Evolutionary conservation across 352 stramenopile species (phyloP), one percentile per base, ranked within the genome.

Genomic region (Achlya hypogyna): DNA sequence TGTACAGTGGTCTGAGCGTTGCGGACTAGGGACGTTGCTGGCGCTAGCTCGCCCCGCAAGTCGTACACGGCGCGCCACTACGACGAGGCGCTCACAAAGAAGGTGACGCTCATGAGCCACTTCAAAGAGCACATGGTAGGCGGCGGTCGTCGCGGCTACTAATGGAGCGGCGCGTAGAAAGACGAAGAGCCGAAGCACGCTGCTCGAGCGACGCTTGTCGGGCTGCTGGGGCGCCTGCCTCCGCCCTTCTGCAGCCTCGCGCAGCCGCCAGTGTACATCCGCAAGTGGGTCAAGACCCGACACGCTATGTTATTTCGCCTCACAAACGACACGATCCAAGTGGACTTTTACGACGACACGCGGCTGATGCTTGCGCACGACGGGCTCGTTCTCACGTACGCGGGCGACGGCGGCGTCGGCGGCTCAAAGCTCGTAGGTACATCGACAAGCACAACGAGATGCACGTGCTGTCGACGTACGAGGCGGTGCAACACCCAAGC

Each of bases 251-350:
- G 45, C 29, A 28, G 49, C 27, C 14, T 54, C 49, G 49, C 29
- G 20, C 63, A 74, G 18, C 71, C 72, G 16, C 86, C 98, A 74
- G 79, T 97, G 12, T 99, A 93, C 70, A 82, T 99, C 45, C 98
- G 97, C 72, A 99, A 99, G 74, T 99, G 96, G 96, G 85, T 99
- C 70, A 96, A 96, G 63, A 98, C 97, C 25, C 95, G 95, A 49
- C 96, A 99, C 71, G 96, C 97, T 1, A 96, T 98, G 72, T 82
- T 99, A 4, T 99, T 99, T 73, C 91, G 96, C 54, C 76, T 99
- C 29, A 98, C 93, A 25, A 98, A 98, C 77, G 78, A 93, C 58
- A 98, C 93, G 31, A 88, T 98, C 38, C 91, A 97, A 75, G 91
- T 96, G 52, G 91, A 98, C 42, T 99, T 99, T 71, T 98, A 97